Evolutionary conservation across 768 basidiomycete species (phyloP), one percentile per base, ranked within the genome.

Genomic region (Phaeotremella fagi): DNA sequence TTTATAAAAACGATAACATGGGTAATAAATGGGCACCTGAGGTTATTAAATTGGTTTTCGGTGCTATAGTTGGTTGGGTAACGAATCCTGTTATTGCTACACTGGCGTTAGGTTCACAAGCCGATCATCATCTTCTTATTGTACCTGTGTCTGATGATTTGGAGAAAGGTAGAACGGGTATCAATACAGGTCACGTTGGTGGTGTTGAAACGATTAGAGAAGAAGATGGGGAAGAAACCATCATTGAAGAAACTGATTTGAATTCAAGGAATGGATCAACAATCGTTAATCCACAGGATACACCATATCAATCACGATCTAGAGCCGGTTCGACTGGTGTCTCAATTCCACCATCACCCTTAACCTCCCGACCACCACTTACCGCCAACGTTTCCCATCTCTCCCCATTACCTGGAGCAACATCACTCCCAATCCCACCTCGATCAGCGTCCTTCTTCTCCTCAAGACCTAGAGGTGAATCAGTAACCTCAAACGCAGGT

Each of bases 1-100:
- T 75, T 15, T 75, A 75, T 46, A 54, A 62, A 29, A 68, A 51
- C 24, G 54, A 60, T 4, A 64, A 72, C 45, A 60, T 75, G 45
- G 61, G 62, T 3, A 52, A 51, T 31, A 60, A 54, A 20, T 73
- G 71, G 73, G 66, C 71, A 20, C 73, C 73, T 2, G 68, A 73
- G 54, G 57, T 64, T 16, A 75, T 75, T 56, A 75, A 74, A 46
- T 47, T 57, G 28, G 63, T 73, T 3, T 75, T 68, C 29, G 74
- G 65, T 11, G 64, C 66, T 23, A 48, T 75, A 1, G 46, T 73
- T n/a, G 73, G 73, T 1, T 67, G 67, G 65, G 41, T 73, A 18
- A 75, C 73, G 12, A 75, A 75, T 55, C 73, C 73, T 0, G 52
- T 75, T 15, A 73, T 75, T 51, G 73, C 73, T 0, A 36, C 62